Base-by-base conservation (phyloP, 164 flowering plant genomes). In the Macadamia integrifolia region DNA sequence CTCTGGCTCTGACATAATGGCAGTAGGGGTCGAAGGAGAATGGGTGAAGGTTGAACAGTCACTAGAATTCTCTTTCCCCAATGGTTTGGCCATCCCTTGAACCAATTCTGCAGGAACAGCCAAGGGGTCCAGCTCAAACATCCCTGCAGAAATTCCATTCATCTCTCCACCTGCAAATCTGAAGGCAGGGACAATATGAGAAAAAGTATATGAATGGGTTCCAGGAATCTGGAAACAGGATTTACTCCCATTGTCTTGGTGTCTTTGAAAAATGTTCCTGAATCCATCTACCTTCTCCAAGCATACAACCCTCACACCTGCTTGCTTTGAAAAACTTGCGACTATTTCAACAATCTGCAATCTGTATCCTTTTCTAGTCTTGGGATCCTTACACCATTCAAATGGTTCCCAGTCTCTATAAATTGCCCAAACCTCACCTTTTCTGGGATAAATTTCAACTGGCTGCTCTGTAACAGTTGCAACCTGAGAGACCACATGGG, bases 371-470 rank as follows among this genome's bases (percentile, higher is more conserved):
- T 67, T 70, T 43, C 63, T 57, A 6, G 28, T 42, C 18, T 71
- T 60, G 35, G 72, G 75, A 62, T 71, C n/a, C 9, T 44, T 42
- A 23, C 60, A 48, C 80, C 82, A 80, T 1, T 64, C 71, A 15
- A 66, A 70, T 32, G 69, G 74, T 13, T 72, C 31, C 75, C 76
- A 80, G 49, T 77, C 72, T 61, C 65, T 70, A 64, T 76, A 79
- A 1, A 77, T 10, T 58, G 80, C 82, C 82, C 82, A 79, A 31
- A 77, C 70, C 56, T 80, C 82, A 49, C 74, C 72, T 67, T 44
- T 75, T 65, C 31, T 60, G 1, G 83, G 78, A 42, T 73, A 74
- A 14, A 78, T 78, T 18, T 70, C 71, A 58, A 76, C 58, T 48
- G 72, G 66, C 6, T 70, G 72, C 10, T 70, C 17, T 58, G 60